These are phyloP conservation scores for Neonectria punicea DNA, from an alignment of 2,329 filamentous ascomycete species.

Conservation along the genomic window DNA sequence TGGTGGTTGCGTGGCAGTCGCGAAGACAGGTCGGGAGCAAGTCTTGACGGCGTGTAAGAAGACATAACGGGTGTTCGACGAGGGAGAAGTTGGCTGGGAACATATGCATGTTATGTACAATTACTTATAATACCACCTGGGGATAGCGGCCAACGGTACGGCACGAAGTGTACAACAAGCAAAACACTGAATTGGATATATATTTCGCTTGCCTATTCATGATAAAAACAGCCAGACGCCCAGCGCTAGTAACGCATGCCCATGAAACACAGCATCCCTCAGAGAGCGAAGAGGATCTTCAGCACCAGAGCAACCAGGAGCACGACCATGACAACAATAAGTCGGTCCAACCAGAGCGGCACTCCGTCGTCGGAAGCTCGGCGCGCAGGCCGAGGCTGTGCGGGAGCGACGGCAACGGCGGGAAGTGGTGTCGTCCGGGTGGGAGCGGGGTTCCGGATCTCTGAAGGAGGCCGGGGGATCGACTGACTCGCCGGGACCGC, in stretches of 20 bases:
- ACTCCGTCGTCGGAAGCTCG: slow-evolving; percentile 58
- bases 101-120: slow-evolving; percentile 8
- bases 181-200: slow-evolving; percentile 36
- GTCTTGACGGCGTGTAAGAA: slow-evolving; percentile 11
- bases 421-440: slow-evolving; percentile 25
- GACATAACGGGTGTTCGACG: background rate
- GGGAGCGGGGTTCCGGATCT: slow-evolving; percentile 28
- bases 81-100: background rate
- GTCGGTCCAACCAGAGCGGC: slow-evolving; percentile 81
- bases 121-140: slow-evolving; percentile 15
- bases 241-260: slow-evolving; percentile 18
- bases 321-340: slow-evolving; percentile 78
- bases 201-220: slow-evolving; percentile 31
- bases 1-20: slow-evolving; percentile 56
- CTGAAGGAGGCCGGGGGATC: slow-evolving; percentile 17
- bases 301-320: slow-evolving; percentile 76
- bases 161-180: background rate
- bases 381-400: slow-evolving; percentile 32
- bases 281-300: slow-evolving; percentile 59
- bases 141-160: background rate
- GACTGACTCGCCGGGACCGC: background rate
- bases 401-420: slow-evolving; percentile 11
- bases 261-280: slow-evolving; percentile 8
- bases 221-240: slow-evolving; percentile 8
- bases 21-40: slow-evolving; percentile 20